These are phyloP conservation scores for Phialophora tarda DNA, from an alignment of 2,329 filamentous ascomycete genomes.

Conservation along the genomic window DNA sequence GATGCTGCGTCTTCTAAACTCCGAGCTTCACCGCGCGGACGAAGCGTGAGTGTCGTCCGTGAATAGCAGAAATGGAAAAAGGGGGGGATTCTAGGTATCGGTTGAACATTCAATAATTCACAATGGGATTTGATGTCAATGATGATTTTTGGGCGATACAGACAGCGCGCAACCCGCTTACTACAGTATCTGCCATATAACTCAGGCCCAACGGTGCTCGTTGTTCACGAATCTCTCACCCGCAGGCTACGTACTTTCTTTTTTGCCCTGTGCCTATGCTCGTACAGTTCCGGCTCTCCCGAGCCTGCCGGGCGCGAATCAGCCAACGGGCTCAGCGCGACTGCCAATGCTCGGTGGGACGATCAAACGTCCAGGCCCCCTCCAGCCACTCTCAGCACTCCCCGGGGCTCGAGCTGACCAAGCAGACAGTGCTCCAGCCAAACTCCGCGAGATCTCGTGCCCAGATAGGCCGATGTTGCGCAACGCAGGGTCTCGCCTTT, in stretches of 20 bases:
- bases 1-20: conserved; percentile 13
- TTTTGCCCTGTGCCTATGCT: background rate
- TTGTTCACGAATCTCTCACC: conserved; percentile 4
- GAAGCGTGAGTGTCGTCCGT: background rate
- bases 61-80: background rate
- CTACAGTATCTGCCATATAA: background rate
- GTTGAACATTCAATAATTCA: background rate
- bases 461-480: background rate
- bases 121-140: background rate
- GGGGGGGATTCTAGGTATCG: background rate
- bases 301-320: conserved; percentile 8
- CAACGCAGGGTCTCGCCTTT: background rate
- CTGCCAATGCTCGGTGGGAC: conserved; percentile 1
- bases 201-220: background rate
- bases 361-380: background rate
- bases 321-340: conserved; percentile 1
- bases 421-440: background rate
- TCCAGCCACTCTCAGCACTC: conserved; percentile 6
- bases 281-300: conserved; percentile 3
- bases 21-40: conserved; percentile 4
- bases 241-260: background rate
- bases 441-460: background rate
- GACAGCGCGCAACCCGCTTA: background rate
- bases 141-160: background rate
- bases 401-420: conserved; percentile 5